Percentiles rank a stretch among this genome's conserved stretches.
Evolutionary conservation across 768 basidiomycete genomes (phyloP).

Genomic region (Suillus decipiens): DNA sequence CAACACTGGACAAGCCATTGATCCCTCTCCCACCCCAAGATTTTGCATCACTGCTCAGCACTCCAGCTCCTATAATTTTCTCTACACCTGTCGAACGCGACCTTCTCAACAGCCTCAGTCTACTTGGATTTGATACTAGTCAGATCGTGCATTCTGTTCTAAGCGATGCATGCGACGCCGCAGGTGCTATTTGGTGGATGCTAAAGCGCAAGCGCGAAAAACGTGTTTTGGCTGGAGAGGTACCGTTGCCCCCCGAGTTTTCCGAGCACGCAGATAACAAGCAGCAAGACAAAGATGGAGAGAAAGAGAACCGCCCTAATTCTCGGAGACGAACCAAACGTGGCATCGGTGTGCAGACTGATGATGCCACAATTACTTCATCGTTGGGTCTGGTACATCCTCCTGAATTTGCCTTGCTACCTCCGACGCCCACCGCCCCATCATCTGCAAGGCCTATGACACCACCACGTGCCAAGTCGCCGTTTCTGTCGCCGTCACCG

Average conservation of each 20-base stretch:
- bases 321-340: constrained; percentile 29
- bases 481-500: constrained; percentile 59
- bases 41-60: constrained; percentile 62
- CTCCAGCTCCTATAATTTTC: constrained; percentile 81
- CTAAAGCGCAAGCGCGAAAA: constrained; percentile 79
- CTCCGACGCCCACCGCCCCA: constrained; percentile 69
- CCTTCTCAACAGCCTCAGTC: constrained; percentile 71
- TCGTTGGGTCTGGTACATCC: constrained; percentile 37
- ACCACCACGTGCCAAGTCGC: constrained; percentile 54
- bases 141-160: constrained; percentile 95
- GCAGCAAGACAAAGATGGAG: constrained; percentile 33
- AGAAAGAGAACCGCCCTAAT: constrained; percentile 21
- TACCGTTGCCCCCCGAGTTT: not conserved
- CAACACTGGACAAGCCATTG: constrained; percentile 47
- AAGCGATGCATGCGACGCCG: constrained; percentile 88
- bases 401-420: constrained; percentile 73
- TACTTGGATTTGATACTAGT: constrained; percentile 87
- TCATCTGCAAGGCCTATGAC: constrained; percentile 41
- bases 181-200: constrained; percentile 97
- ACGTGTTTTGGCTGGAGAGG: constrained; percentile 43
- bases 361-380: constrained; percentile 32
- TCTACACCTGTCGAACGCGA: constrained; percentile 80
- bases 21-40: constrained; percentile 47
- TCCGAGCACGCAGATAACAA: constrained; percentile 11
- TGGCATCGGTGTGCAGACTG: constrained; percentile 47